phyloP scores from a whole-genome alignment of 2,329 filamentous ascomycete species.

The Aureobasidium sp. region DNA sequence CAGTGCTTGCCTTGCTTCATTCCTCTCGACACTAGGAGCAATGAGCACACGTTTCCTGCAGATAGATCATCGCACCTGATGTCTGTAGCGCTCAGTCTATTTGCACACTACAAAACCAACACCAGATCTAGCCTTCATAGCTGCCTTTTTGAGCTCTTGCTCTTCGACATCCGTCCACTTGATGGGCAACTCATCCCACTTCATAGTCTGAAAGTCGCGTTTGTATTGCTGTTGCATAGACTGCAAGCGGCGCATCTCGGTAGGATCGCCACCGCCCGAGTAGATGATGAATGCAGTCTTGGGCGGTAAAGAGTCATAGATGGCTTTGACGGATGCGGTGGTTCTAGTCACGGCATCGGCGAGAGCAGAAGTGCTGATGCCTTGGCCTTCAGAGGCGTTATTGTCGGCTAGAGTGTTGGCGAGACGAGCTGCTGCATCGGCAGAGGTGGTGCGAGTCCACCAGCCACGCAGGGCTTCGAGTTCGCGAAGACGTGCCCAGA shows the following conservation, averaged over 20 bases:
- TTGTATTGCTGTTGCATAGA: constrained; percentile 48
- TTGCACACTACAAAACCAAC: constrained; percentile 45
- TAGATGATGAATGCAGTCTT: constrained; percentile 57
- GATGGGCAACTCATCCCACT: constrained; percentile 55
- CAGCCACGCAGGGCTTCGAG: constrained; percentile 53
- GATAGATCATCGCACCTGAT: background rate
- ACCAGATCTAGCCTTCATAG: constrained; percentile 48
- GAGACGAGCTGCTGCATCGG: constrained; percentile 29
- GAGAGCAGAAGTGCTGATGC: constrained; percentile 26
- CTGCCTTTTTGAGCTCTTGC: constrained; percentile 49
- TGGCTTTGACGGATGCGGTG: constrained; percentile 40
- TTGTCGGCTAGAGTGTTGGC: constrained; percentile 6
- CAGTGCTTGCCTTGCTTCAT: background rate
- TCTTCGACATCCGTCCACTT: constrained; percentile 59
- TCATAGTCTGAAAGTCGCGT: constrained; percentile 50
- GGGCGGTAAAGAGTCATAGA: constrained; percentile 49
- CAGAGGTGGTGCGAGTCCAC: constrained; percentile 45
- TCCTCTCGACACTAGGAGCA: background rate
- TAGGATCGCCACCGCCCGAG: constrained; percentile 55
- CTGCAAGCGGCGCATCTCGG: constrained; percentile 48
- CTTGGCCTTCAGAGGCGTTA: background rate
- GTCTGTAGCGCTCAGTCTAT: background rate
- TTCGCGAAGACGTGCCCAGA: constrained; percentile 55
- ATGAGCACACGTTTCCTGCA: background rate
- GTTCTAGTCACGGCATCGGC: constrained; percentile 42